These are phyloP conservation scores for Komagataella kurtzmanii DNA, from an alignment of 805 yeast species.

Conservation along the genomic window DNA sequence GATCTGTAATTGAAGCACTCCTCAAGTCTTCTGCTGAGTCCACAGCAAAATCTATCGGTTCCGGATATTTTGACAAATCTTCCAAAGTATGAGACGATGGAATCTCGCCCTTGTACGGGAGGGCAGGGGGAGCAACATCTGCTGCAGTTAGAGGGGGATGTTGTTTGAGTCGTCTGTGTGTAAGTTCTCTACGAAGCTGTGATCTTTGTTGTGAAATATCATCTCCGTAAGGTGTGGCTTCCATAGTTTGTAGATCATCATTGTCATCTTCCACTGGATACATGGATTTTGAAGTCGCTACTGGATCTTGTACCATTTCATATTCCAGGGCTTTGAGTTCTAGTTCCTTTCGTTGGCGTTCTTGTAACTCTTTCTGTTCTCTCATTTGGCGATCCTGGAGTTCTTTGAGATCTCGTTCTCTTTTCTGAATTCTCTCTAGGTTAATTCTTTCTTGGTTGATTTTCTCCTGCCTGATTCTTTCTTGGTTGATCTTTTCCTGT, in stretches of 20 bases:
- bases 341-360: neutral
- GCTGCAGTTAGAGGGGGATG: neutral
- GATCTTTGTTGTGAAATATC: neutral
- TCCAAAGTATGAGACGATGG: neutral
- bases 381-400: neutral
- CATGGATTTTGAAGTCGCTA: neutral
- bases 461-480: neutral
- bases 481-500: neutral
- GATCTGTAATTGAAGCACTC: neutral
- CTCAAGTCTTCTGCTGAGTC: neutral
- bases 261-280: neutral
- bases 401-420: neutral
- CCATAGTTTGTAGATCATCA: neutral
- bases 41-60: neutral
- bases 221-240: neutral
- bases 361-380: neutral
- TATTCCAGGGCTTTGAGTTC: neutral
- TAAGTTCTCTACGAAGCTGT: neutral
- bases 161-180: neutral
- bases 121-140: neutral
- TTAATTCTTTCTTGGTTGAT: neutral
- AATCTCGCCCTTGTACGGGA: neutral
- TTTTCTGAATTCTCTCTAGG: neutral
- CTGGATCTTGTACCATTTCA: neutral
- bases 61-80: neutral